phyloP scores from a whole-genome alignment of 306 rosid genomes.

The Quercus gilva region DNA sequence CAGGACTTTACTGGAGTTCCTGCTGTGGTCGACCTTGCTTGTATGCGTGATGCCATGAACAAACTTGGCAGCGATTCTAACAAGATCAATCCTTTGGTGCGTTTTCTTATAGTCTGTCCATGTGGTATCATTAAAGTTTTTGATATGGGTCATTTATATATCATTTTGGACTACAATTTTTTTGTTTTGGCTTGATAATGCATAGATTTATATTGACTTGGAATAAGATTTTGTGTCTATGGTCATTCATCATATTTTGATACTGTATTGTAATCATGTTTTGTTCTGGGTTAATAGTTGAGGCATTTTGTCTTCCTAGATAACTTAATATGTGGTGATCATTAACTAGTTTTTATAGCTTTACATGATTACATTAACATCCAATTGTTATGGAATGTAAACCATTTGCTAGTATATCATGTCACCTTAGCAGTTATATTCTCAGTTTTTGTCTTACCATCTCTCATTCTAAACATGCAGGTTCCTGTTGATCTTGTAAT shows the following conservation, averaged over 20 bases:
- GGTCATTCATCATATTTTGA: neutral
- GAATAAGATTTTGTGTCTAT: constrained; percentile 5
- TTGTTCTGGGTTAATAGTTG: neutral
- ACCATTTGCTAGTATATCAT: constrained; percentile 5
- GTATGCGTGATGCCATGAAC: constrained; percentile 98
- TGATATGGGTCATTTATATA: neutral
- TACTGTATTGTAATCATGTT: neutral
- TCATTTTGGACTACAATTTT: neutral
- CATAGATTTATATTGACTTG: neutral
- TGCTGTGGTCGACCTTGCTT: constrained; percentile 89
- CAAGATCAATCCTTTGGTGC: constrained; percentile 91
- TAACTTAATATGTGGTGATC: neutral
- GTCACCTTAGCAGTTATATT: neutral
- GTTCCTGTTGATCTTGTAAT: constrained; percentile 96
- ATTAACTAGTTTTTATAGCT: neutral
- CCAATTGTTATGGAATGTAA: neutral
- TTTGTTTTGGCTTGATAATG: neutral
- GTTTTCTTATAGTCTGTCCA: constrained; percentile 17
- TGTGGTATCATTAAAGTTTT: constrained; percentile 8
- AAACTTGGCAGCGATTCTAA: constrained; percentile 86
- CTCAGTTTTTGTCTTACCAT: constrained; percentile 12
- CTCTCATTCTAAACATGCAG: constrained; percentile 30
- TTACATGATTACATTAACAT: neutral
- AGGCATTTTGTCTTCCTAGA: neutral
- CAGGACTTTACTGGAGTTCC: constrained; percentile 98